phyloP scores from a whole-genome alignment of 164 flowering plant species.

The Dillenia suffruticosa region DNA sequence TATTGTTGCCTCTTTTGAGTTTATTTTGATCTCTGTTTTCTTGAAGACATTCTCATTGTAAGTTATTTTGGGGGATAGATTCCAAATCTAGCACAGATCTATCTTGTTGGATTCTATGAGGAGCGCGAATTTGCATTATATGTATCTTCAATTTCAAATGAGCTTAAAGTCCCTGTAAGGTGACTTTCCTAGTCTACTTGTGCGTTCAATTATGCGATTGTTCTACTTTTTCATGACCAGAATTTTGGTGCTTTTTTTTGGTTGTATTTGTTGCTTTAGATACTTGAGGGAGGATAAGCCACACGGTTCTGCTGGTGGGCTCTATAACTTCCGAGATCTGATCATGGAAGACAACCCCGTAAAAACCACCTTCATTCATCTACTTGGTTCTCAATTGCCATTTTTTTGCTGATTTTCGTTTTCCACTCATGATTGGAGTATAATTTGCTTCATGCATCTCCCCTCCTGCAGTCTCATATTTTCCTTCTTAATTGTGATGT shows the following conservation, averaged over 20 bases:
- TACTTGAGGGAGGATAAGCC: slow-evolving; percentile 95
- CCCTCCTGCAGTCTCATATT: slow-evolving; percentile 70
- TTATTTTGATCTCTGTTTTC: neutral
- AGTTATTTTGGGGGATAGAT: slow-evolving; percentile 38
- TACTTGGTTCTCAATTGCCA: slow-evolving; percentile 1
- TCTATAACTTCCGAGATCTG: slow-evolving; percentile 84
- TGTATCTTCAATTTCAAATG: slow-evolving; percentile 89
- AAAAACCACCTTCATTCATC: slow-evolving; percentile 6
- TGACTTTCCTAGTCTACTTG: slow-evolving; percentile 14
- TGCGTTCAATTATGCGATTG: neutral
- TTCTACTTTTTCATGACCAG: neutral
- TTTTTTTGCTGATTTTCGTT: slow-evolving; percentile 1
- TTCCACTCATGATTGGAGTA: slow-evolving; percentile 2
- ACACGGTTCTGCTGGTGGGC: slow-evolving; percentile 98
- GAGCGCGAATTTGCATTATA: slow-evolving; percentile 95
- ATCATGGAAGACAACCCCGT: slow-evolving; percentile 98
- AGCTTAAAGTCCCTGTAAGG: slow-evolving; percentile 93
- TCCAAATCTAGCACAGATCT: slow-evolving; percentile 84
- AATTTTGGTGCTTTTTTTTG: slow-evolving; percentile 3
- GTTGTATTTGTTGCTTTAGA: slow-evolving; percentile 32
- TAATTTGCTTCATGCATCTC: neutral
- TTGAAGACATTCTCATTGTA: neutral
- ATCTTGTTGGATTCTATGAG: slow-evolving; percentile 94
- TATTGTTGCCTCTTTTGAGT: neutral
- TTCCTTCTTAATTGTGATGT: slow-evolving; percentile 94